Evolutionary conservation across 2,329 filamentous ascomycete genomes (phyloP).

Genomic region (Ceratocystis albifundus): DNA sequence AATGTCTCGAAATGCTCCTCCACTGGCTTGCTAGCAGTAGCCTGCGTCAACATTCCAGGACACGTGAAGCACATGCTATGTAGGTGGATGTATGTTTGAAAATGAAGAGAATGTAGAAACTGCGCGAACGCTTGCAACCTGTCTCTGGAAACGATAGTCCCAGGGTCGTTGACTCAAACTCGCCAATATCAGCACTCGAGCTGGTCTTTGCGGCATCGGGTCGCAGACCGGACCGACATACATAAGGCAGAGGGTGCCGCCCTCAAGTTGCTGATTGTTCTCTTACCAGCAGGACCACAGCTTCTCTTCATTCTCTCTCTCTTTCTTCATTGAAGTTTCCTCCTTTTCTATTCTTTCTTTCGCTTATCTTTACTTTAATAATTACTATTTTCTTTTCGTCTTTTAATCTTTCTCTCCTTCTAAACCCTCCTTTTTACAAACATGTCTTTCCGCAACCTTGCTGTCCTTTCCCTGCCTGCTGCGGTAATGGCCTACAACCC

Average conservation of each 20-base stretch:
- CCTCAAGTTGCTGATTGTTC: rapidly evolving
- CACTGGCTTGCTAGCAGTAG: background rate
- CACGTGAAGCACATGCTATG: background rate
- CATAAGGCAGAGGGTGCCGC: slow-evolving; percentile 9
- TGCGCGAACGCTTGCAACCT: background rate
- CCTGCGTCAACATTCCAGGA: background rate
- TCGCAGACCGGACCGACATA: background rate
- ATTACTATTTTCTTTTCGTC: background rate
- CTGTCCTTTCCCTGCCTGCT: slow-evolving; percentile 20
- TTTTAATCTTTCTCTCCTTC: background rate
- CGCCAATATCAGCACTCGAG: no score
- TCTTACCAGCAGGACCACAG: background rate
- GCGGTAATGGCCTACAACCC: slow-evolving; percentile 18
- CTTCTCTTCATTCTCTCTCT: background rate
- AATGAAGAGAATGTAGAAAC: background rate
- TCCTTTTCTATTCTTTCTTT: background rate
- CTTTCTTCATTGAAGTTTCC: background rate
- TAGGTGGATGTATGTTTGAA: background rate
- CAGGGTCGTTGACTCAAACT: background rate
- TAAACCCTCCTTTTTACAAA: background rate
- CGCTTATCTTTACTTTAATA: slow-evolving; percentile 10
- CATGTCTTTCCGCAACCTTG: slow-evolving; percentile 19
- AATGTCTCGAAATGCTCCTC: background rate
- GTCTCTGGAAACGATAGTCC: background rate
- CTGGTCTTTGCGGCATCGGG: no score